phyloP scores from a whole-genome alignment of 2,329 filamentous ascomycete genomes.

The Fusarium cyanostomum region DNA sequence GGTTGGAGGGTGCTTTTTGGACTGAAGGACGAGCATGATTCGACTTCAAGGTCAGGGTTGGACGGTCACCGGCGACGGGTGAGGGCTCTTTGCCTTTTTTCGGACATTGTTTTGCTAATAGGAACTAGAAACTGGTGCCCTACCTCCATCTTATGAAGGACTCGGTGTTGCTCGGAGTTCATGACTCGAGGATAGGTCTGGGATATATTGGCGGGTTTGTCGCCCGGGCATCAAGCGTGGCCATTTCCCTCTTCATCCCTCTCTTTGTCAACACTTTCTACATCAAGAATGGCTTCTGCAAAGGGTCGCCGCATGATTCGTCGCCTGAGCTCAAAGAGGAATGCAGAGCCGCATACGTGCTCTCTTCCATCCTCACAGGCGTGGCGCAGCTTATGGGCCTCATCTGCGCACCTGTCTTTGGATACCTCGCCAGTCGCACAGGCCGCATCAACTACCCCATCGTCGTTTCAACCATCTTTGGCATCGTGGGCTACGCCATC shows the following conservation, averaged over 20 bases:
- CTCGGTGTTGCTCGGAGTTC: constrained; percentile 75
- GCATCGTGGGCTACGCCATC: constrained; percentile 78
- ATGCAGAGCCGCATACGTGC: constrained; percentile 86
- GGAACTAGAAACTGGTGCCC: constrained; percentile 55
- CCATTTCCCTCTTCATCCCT: constrained; percentile 93
- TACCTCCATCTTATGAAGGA: constrained; percentile 69
- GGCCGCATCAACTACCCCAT: constrained; percentile 77
- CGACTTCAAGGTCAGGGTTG: constrained; percentile 25
- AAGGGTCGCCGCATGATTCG: constrained; percentile 69
- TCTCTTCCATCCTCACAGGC: constrained; percentile 87
- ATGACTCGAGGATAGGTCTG: constrained; percentile 80
- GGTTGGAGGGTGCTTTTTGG: constrained; percentile 70
- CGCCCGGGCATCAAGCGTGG: constrained; percentile 91
- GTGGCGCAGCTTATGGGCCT: constrained; percentile 88
- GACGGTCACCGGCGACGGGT: constrained; percentile 41
- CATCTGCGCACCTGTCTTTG: constrained; percentile 85
- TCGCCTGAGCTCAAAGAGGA: constrained; percentile 82
- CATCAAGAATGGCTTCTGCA: constrained; percentile 81
- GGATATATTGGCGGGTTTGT: constrained; percentile 96
- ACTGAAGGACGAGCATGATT: constrained; percentile 41
- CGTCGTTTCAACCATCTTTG: constrained; percentile 74
- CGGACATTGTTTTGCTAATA: constrained; percentile 14
- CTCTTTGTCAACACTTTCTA: constrained; percentile 94
- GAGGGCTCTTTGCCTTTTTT: constrained; percentile 14
- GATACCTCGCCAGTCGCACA: constrained; percentile 79